Base-by-base conservation (phyloP, 306 rosid species). In the Rosa persica region DNA sequence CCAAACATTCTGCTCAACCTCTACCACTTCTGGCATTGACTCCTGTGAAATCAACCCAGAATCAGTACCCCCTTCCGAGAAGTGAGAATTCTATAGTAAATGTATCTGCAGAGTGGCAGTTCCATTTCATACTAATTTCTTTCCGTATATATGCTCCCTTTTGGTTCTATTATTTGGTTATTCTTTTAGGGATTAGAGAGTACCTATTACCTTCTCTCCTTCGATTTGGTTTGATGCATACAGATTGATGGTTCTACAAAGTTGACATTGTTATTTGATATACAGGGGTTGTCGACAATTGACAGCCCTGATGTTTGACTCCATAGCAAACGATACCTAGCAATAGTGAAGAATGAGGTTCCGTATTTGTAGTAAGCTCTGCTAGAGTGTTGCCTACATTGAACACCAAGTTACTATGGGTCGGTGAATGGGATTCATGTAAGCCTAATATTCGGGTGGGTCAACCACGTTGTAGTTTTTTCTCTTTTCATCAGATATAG, bases 1-100 rank as follows among this genome's bases (percentile, higher is more conserved):
- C 66, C 84, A 70, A 47, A 79, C 85, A 70, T 90, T 86, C 49
- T 48, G 65, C 71, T 80, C 90, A 19, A 44, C 87, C 65, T 68
- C 84, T 42, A 66, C 83, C n/a, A 34, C 39, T 13, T 81, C 89
- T 34, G 84, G 79, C 74, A 49, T 72, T 38, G 85, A 81, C 67
- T 78, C 60, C 19, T 49, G 25, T 61, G 85, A 52, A 76, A 81
- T 76, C 70, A 75, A 66, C 66, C 84, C 75, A 60, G 79, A 70
- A 44, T 39, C 77, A 40, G 51, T 38, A 70, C 42, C 86, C 46
- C 73, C 74, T 60, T 62, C 42, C 16, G n/a, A 62, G n/a, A 30
- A n/a, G 40, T 30, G 67, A 62, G 40, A 62, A 5, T 27, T 62
- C 8, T 61, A 12, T 25, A 25, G 25, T 22, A 73, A 11, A 36